phyloP scores from a whole-genome alignment of 345 rosid genomes.

The Eucalyptus rudis region DNA sequence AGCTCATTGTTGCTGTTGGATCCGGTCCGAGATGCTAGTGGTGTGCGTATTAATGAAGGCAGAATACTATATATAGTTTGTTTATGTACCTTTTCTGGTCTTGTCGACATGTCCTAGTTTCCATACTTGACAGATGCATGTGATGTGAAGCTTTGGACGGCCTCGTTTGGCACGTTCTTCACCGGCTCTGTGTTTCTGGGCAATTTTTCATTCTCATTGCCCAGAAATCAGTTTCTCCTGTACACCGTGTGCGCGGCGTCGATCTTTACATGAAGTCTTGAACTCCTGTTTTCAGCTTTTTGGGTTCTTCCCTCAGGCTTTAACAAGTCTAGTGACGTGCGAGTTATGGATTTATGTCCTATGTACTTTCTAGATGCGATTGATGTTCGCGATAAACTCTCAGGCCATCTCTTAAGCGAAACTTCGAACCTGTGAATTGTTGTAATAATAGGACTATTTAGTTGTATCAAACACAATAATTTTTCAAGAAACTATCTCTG shows the following conservation, averaged over 20 bases:
- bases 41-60: background rate
- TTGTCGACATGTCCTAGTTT: background rate
- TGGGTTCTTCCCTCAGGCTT: background rate
- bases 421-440: background rate
- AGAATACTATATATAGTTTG: background rate
- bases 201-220: background rate
- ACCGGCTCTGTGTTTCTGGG: background rate
- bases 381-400: background rate
- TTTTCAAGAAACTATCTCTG: background rate
- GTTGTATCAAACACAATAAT: background rate
- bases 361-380: background rate
- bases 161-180: background rate
- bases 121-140: background rate
- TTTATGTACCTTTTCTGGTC: background rate
- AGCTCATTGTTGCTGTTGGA: background rate
- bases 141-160: background rate
- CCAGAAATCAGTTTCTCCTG: background rate
- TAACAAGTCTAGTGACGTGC: background rate
- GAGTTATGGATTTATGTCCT: background rate
- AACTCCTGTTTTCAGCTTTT: background rate
- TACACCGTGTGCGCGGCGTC: background rate
- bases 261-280: background rate
- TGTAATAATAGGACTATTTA: rapidly evolving
- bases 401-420: rapidly evolving
- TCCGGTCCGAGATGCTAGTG: background rate